These are phyloP conservation scores for Nemania abortiva DNA, from an alignment of 2,329 filamentous ascomycete genomes.

Conservation along the genomic window DNA sequence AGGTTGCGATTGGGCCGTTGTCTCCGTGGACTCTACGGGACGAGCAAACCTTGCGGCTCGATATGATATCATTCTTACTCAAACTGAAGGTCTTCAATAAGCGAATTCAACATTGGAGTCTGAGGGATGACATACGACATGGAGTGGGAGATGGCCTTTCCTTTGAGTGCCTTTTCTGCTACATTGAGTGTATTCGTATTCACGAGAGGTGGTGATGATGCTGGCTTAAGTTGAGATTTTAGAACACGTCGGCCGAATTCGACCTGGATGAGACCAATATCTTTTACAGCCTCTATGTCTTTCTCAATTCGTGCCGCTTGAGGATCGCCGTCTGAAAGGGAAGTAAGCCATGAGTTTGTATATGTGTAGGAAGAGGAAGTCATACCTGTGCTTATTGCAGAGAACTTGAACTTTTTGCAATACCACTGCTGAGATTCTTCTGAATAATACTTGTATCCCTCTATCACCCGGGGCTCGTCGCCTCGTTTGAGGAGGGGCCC, in stretches of 20 bases:
- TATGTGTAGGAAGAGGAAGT: not conserved
- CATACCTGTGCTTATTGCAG: slow-evolving; percentile 43
- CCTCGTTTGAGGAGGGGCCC: not conserved
- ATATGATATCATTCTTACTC: not conserved
- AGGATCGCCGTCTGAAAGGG: slow-evolving; percentile 40
- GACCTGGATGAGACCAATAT: slow-evolving; percentile 48
- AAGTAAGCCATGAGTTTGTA: not conserved
- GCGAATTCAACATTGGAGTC: not conserved
- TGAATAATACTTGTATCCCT: not conserved
- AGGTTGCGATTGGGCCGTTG: slow-evolving; percentile 44
- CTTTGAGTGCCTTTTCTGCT: slow-evolving; percentile 52
- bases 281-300: slow-evolving; percentile 41
- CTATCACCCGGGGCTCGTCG: fast-evolving
- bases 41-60: not conserved
- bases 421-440: slow-evolving; percentile 26
- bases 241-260: slow-evolving; percentile 31
- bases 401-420: slow-evolving; percentile 44
- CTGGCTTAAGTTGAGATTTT: not conserved
- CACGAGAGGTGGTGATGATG: not conserved
- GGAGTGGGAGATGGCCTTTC: slow-evolving; percentile 50
- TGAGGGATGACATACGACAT: slow-evolving; percentile 44
- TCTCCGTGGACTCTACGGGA: slow-evolving; percentile 21
- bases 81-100: slow-evolving; percentile 15
- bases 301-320: slow-evolving; percentile 37
- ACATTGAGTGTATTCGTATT: slow-evolving; percentile 34